These are phyloP conservation scores for Wickerhamomyces ciferrii DNA, from an alignment of 805 yeast genomes.

Conservation along the genomic window DNA sequence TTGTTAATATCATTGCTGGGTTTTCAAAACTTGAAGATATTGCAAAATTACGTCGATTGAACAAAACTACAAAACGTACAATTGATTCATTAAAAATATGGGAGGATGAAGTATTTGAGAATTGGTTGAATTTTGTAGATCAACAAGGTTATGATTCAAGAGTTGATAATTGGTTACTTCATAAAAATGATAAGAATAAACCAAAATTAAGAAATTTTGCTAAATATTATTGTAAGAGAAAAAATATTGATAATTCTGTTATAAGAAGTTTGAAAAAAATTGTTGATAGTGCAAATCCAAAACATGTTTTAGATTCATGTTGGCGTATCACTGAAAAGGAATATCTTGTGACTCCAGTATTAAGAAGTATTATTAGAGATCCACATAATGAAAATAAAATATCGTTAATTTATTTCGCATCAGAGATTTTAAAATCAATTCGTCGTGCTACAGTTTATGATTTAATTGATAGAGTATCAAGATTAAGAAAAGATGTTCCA, in stretches of 20 bases:
- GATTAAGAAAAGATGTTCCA: too few species aligned
- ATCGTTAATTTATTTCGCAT: not conserved
- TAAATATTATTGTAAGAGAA: not conserved
- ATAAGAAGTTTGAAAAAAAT: not conserved
- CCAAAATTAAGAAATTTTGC: not conserved
- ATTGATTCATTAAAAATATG: not conserved
- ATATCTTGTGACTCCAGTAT: not conserved
- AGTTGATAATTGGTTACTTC: not conserved
- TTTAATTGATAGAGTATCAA: not conserved
- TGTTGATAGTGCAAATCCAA: not conserved
- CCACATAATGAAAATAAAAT: too few species aligned
- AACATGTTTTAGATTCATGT: not conserved
- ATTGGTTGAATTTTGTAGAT: too few species aligned
- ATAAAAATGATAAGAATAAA: not conserved
- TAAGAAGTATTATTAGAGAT: not conserved
- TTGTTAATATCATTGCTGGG: not conserved
- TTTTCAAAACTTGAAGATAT: not conserved
- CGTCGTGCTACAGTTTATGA: not conserved
- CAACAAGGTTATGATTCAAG: too few species aligned
- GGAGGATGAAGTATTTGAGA: not conserved
- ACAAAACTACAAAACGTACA: not conserved
- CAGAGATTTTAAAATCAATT: not conserved
- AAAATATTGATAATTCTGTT: not conserved
- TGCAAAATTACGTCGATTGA: not conserved
- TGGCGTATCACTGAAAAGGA: not conserved